A percentile compares a stretch with the other conserved stretches of the same genome.
These are phyloP conservation scores for Tetrapyrgos nigripes DNA, from an alignment of 1,284 basidiomycete genomes.

Conservation along the genomic window DNA sequence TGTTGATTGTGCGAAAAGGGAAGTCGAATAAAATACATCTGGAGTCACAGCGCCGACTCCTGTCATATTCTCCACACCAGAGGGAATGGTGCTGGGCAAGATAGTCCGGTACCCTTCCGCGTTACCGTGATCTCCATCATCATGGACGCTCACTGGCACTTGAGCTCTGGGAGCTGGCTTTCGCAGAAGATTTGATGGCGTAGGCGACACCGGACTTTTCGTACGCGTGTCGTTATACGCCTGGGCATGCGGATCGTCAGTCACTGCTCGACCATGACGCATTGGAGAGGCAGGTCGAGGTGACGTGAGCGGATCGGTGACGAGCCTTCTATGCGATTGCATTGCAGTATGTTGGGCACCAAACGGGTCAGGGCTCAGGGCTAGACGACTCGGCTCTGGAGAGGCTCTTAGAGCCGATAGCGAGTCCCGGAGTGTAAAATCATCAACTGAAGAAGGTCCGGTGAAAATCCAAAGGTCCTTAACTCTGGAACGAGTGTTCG, in stretches of 20 bases:
- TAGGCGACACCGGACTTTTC: conserved; percentile 1
- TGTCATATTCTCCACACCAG: conserved; percentile 61
- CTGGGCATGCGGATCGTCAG: conserved; percentile 31
- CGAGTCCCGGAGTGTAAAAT: conserved; percentile 42
- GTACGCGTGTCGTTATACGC: not conserved
- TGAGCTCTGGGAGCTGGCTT: conserved; percentile 67
- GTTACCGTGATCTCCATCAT: conserved; percentile 41
- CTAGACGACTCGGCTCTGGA: conserved; percentile 29
- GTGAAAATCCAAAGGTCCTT: conserved; percentile 84
- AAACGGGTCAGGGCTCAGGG: conserved; percentile 16
- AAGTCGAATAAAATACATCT: conserved; percentile 39
- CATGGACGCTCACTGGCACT: conserved; percentile 62
- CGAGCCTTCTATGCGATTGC: conserved; percentile 34
- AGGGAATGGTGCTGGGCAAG: conserved; percentile 58
- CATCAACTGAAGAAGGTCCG: conserved; percentile 50
- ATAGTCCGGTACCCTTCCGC: conserved; percentile 46
- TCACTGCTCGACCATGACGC: conserved; percentile 34
- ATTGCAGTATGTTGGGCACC: conserved; percentile 12
- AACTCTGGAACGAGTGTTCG: conserved; percentile 63
- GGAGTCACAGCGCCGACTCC: conserved; percentile 60
- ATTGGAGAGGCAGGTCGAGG: conserved; percentile 18
- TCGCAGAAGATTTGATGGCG: conserved; percentile 42
- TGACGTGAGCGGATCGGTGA: conserved; percentile 37
- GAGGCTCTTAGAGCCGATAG: conserved; percentile 35
- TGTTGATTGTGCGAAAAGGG: conserved; percentile 28